These are phyloP conservation scores for Clarireedia paspali DNA, from an alignment of 2,329 filamentous ascomycete genomes.

Conservation along the genomic window DNA sequence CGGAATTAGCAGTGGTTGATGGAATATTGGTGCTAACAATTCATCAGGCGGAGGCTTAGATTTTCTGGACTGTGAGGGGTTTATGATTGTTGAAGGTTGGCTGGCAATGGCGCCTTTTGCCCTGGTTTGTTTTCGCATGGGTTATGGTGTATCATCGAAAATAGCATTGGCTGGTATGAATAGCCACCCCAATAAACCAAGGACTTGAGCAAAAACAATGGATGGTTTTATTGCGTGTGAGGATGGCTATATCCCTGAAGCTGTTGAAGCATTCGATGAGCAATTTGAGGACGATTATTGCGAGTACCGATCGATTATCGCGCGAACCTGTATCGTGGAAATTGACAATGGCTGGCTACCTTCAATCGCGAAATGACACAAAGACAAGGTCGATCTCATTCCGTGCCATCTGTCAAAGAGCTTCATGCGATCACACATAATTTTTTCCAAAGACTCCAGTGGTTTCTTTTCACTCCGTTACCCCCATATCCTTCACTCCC, in stretches of 20 bases:
- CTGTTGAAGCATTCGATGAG: no score
- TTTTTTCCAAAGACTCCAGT: no score
- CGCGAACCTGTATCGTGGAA: no score
- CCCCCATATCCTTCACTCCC: no score
- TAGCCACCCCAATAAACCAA: constrained; percentile 26
- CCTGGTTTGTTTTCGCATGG: constrained; percentile 16
- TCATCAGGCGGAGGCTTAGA: constrained; percentile 28
- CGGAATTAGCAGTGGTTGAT: neutral
- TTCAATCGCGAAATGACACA: no score
- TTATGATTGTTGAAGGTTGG: constrained; percentile 19
- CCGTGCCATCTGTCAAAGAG: no score
- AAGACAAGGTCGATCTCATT: no score
- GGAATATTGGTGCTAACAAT: constrained; percentile 11
- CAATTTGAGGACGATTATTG: no score
- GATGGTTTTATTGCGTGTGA: constrained; percentile 9
- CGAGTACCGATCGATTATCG: no score
- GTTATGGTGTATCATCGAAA: constrained; percentile 27
- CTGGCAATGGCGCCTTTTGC: constrained; percentile 16
- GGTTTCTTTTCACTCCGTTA: no score
- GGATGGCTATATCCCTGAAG: neutral
- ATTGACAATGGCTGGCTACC: no score
- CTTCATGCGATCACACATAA: no score
- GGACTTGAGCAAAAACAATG: constrained; percentile 22
- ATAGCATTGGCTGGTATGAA: constrained; percentile 29
- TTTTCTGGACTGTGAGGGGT: constrained; percentile 17